A percentile compares a stretch with the other conserved stretches of the same genome.
Evolutionary conservation across 164 flowering plant species (phyloP).

Genomic region (Vitis labrusca): DNA sequence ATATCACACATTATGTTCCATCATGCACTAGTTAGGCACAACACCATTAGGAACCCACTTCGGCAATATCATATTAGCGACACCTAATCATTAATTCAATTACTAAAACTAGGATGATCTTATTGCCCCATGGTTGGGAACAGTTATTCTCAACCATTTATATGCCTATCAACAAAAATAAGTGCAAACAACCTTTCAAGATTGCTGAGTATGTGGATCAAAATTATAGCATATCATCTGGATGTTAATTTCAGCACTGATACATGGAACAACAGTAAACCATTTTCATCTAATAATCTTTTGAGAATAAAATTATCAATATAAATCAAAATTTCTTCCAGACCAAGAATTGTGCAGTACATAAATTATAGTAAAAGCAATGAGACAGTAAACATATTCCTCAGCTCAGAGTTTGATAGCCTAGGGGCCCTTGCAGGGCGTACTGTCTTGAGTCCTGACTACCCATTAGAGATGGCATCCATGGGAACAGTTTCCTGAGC

Average conservation of each 20-base stretch:
- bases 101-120: not conserved
- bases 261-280: not conserved
- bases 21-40: not conserved
- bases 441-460: constrained; percentile 45
- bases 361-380: not conserved
- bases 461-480: constrained; percentile 73
- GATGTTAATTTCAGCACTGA: not conserved
- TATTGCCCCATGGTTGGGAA: not conserved
- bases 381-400: constrained; percentile 8
- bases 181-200: not conserved
- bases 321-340: not conserved
- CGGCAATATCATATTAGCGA: not conserved
- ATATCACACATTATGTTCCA: not conserved
- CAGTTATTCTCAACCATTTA: not conserved
- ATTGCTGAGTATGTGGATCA: not conserved
- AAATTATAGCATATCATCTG: not conserved
- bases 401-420: constrained; percentile 85
- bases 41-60: not conserved
- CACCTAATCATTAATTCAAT: not conserved
- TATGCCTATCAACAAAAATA: not conserved
- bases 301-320: not conserved
- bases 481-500: constrained; percentile 79
- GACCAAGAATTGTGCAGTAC: too few species aligned
- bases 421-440: constrained; percentile 57
- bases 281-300: not conserved